Base-by-base conservation (phyloP, 78 protist species). In the Cyanophora paradoxa region DNA sequence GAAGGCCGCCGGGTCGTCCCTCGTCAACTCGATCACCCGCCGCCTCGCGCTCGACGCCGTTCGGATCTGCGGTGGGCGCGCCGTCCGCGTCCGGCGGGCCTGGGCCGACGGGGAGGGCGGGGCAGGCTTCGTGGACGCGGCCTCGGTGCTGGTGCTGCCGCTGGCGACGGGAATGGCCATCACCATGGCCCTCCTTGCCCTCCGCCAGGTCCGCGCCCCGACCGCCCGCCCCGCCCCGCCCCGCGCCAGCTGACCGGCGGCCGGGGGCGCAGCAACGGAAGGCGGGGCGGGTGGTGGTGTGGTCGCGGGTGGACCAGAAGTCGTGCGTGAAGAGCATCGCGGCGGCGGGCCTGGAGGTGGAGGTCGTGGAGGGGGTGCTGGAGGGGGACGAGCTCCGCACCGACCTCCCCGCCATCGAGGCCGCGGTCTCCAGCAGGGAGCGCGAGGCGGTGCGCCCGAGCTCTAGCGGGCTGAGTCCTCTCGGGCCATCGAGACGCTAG, bases 1-100 rank as follows among this genome's bases (percentile, higher is more conserved):
- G 1, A 98, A 98, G 76, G 99, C 99, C 1, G 98, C 99, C 2
- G 99, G 99, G 14, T 90, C 98, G 37, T 94, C 99, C 10, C 84
- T 95, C n/a, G 13, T 96, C 14, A 41, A n/a, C 61, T 37, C 42
- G 34, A 75, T 98, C 28, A 34, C 93, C 16, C 76, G 81, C 59
- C 24, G 34, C 3, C 52, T 95, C 26, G 89, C 77, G 5, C 22
- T 83, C 33, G 89, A 95, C 34, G 77, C 88, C 6, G 61, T 96
- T 13, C 22, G 46, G 1, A 1, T 63, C 8, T n/a, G n/a, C n/a
- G n/a, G n/a, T n/a, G n/a, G n/a, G n/a, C n/a, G n/a, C n/a, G n/a
- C n/a, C n/a, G n/a, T n/a, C n/a, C n/a, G n/a, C n/a, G n/a, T n/a
- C n/a, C n/a, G n/a, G n/a, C n/a, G n/a, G n/a, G n/a, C n/a, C n/a